These are phyloP conservation scores for Botrytis porri DNA, from an alignment of 2,329 filamentous ascomycete species.

Conservation along the genomic window DNA sequence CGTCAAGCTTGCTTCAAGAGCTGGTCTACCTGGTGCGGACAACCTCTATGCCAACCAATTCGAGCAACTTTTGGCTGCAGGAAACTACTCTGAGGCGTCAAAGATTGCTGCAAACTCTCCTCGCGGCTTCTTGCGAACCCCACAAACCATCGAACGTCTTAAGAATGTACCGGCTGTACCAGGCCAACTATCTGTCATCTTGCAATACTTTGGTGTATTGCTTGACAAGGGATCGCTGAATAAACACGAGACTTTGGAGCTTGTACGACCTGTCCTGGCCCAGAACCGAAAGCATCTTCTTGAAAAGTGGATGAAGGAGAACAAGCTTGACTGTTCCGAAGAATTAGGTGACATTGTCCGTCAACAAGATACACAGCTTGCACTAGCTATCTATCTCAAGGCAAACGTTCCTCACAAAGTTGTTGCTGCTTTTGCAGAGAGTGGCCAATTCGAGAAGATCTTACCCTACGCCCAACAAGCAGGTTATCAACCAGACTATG, in stretches of 20 bases:
- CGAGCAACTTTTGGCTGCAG: conserved; percentile 76
- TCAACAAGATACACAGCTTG: conserved; percentile 82
- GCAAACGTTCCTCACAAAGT: conserved; percentile 92
- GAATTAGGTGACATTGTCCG: conserved; percentile 94
- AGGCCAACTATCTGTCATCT: conserved; percentile 86
- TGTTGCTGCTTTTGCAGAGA: conserved; percentile 90
- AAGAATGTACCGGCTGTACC: conserved; percentile 79
- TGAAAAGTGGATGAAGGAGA: conserved; percentile 96
- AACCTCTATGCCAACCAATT: conserved; percentile 91
- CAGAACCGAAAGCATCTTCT: conserved; percentile 94
- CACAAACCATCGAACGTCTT: conserved; percentile 94
- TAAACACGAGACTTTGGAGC: conserved; percentile 87
- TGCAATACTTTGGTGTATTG: conserved; percentile 97
- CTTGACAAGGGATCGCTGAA: conserved; percentile 94
- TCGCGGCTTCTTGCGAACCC: conserved; percentile 88
- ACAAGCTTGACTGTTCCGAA: conserved; percentile 94
- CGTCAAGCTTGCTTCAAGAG: conserved; percentile 93
- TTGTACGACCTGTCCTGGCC: conserved; percentile 85
- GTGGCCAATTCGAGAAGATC: conserved; percentile 95
- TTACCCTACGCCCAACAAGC: conserved; percentile 81
- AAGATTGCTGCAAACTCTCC: conserved; percentile 97
- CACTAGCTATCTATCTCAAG: conserved; percentile 84
- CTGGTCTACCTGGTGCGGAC: conserved; percentile 89
- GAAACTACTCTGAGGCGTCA: conserved; percentile 82
- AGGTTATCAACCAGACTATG: conserved; percentile 94